Base-by-base conservation (phyloP, 2,329 filamentous ascomycete species). In the Dendryphion nanum region DNA sequence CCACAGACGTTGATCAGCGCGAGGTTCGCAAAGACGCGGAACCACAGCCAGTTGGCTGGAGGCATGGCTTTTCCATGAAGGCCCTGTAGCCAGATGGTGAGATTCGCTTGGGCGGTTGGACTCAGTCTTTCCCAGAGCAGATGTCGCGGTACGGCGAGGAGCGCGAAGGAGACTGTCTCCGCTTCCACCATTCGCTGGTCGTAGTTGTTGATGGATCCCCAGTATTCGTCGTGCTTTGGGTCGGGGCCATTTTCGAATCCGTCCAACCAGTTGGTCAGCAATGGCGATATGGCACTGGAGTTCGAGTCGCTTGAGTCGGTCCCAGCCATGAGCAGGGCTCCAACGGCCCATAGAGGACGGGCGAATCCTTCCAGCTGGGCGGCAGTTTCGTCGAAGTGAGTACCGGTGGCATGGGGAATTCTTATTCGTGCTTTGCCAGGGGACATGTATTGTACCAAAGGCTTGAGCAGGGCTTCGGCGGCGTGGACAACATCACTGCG, bases 151-250 rank as follows among this genome's bases (percentile, higher is more conserved):
- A 66, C 59, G 1, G 55, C 45, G 0, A 76, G 54, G 0, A 76
- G 53, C 0, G 70, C 68, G 43, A 69, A 72, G 0, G 70, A 61
- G 1, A 76, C 57, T n/a, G 68, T 66, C 45, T 76, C 73, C 8
- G 69, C 64, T 40, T 76, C 73, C 0, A 76, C 73, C 72, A 76
- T 75, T 3, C 71, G 53, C 44, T 76, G 73, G 29, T 76, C 72
- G 14, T 57, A 61, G 13, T 68, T 51, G 0, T 44, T 48, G 4
- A 75, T 53, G 5, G 57, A 43, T 0, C 72, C 73, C 73, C 73
- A 76, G 44, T 72, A 76, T n/a, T 62, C 57, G 1, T 38, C 16
- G 0, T 46, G 47, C 2, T 35, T 13, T n/a, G 57, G 52, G 33
- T 61, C 44, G 5, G 51, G 51, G 2, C 57, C 57, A 20, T 34